Base-by-base conservation (phyloP, 495 filamentous ascomycete genomes). In the Niebla homalea region DNA sequence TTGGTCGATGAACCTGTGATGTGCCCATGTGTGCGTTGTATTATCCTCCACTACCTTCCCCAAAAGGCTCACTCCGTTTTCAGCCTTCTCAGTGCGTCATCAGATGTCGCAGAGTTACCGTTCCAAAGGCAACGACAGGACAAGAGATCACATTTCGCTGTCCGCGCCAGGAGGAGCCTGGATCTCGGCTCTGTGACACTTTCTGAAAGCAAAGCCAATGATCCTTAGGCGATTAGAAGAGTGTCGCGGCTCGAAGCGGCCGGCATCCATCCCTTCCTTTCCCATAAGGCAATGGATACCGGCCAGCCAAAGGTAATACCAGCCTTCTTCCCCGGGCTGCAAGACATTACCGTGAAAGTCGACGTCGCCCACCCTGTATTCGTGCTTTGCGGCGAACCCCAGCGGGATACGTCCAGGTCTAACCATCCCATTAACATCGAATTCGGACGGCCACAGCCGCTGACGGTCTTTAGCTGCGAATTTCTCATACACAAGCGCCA, bases 281-380 rank as follows among this genome's bases (percentile, higher is more conserved):
- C 53, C 53, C 48, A 51, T 51, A 0, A 55, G 42, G 22, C 41
- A 47, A 14, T 51, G 53, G n/a, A 55, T 6, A 0, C 48, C 43
- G 8, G 22, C 23, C 40, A 36, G 51, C 29, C 48, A 51, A 5
- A 41, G 25, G 11, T 51, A 51, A 32, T 51, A 55, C 29, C 22
- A 55, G 3, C 53, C 48, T 20, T 15, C 40, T 20, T 46, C 5
- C 0, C 36, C 44, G 6, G 4, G n/a, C 6, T 16, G 5, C 5
- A 51, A 22, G 0, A 35, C 0, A 1, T 43, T 37, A 0, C 36
- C 53, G 18, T 40, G 21, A 15, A 55, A 20, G n/a, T 51, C 48
- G 2, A 11, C 29, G 4, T 50, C 48, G 6, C 53, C 53, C 5
- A 19, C 39, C n/a, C 36, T 0, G 5, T 25, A 25, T 19, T 18